Conservation (phyloP, 129 eudicot genomes). For the Apium graveolens region DNA sequence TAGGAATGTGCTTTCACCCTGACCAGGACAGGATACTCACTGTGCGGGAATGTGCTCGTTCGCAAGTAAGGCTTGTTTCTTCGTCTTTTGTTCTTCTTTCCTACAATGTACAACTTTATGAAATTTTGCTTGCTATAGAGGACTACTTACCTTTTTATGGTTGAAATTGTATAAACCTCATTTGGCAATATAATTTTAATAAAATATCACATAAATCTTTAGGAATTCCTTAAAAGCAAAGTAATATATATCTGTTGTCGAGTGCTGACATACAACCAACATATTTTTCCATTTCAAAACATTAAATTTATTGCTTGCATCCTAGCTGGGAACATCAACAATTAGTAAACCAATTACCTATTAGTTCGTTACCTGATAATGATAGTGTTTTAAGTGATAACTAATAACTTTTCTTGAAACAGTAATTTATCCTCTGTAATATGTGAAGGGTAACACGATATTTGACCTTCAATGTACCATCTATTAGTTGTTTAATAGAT, state of each 20-base stretch:
- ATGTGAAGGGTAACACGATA: not conserved
- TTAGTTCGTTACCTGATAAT: not conserved
- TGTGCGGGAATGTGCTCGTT: slow-evolving; percentile 67
- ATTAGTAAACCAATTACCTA: not conserved
- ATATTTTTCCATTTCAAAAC: not conserved
- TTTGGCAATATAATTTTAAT: not conserved
- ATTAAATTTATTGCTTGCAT: not conserved
- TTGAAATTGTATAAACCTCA: not conserved
- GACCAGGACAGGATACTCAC: slow-evolving; percentile 74
- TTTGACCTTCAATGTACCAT: not conserved
- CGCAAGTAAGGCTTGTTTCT: slow-evolving; percentile 40
- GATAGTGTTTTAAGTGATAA: not conserved
- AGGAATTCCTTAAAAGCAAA: not conserved
- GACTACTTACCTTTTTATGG: not conserved
- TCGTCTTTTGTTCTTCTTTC: not conserved
- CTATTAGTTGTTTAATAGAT: not conserved
- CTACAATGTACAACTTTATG: not conserved
- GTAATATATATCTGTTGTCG: not conserved
- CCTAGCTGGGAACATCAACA: not conserved
- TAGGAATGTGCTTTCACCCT: slow-evolving; percentile 71
- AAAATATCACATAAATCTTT: not conserved
- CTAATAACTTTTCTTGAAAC: not conserved
- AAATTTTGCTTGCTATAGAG: not conserved
- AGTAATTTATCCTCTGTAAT: not conserved
- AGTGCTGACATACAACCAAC: not conserved